These are phyloP conservation scores for Podospora pseudoanserina DNA, from an alignment of 495 filamentous ascomycete genomes.

Conservation along the genomic window DNA sequence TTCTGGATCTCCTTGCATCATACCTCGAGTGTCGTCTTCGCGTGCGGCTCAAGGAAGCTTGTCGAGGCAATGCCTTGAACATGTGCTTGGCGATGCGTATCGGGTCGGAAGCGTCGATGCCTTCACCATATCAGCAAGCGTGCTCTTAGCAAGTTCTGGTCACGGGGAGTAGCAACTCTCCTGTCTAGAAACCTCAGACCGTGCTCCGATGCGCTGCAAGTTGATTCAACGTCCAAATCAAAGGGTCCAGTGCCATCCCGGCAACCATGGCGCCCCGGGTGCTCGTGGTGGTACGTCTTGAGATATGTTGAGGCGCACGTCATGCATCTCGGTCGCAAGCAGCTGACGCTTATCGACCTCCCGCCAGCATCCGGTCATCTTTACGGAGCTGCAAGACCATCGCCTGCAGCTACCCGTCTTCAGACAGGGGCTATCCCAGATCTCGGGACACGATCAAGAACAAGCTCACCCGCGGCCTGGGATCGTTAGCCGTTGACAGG, in stretches of 20 bases:
- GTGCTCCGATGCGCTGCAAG: not conserved
- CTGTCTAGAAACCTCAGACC: not conserved
- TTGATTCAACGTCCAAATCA: not conserved
- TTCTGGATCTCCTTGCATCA: not conserved
- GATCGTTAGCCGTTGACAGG: conserved; percentile 17
- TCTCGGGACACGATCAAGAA: conserved; percentile 19
- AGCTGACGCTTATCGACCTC: conserved; percentile 2
- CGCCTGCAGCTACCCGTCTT: conserved; percentile 23
- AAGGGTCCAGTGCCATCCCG: not conserved
- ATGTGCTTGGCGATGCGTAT: not conserved
- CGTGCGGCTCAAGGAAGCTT: not conserved
- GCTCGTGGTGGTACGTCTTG: not conserved
- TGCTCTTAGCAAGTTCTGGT: not conserved
- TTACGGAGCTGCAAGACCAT: conserved; percentile 8
- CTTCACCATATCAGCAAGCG: not conserved
- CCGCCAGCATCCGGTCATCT: conserved; percentile 13
- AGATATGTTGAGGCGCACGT: conserved; percentile 14
- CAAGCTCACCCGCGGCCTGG: not conserved
- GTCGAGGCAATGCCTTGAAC: no score
- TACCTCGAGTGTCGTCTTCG: not conserved
- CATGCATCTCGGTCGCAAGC: conserved; percentile 10
- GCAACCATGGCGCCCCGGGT: not conserved
- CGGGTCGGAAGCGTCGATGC: not conserved
- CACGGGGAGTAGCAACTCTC: not conserved
- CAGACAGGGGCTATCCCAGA: conserved; percentile 14